Evolutionary conservation across 805 yeast species (phyloP), one percentile per base, ranked within the genome.

Genomic region (Metschnikowia shivogae): DNA sequence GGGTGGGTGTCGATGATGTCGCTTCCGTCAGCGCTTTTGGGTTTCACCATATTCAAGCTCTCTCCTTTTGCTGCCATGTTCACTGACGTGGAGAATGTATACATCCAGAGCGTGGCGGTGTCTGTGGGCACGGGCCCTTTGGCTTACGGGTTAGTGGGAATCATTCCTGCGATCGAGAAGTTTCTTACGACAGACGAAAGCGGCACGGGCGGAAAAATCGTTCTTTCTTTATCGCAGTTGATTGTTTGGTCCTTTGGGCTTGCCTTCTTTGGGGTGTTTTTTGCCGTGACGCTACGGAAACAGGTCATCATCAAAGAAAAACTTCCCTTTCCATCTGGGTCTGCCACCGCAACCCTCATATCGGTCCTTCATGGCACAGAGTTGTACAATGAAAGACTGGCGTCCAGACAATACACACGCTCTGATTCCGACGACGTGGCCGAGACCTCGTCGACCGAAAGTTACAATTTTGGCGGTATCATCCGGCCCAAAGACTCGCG

Each of bases 1-100:
- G 99, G 99, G 1, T 92, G 99, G 99, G 97, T 93, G 5, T 89
- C 97, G 9, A 92, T 92, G 99, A 93, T 92, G 99, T 86, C 96
- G 19, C 70, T 92, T 44, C 98, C 99, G 0, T 84, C 96, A 4
- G 97, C 98, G 0, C 65, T 92, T 42, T 65, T 92, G 22, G 97
- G 95, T 0, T 90, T 81, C 62, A 85, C 97, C 0, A 69, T 86
- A 14, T 92, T 90, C 70, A 87, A 82, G 55, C 55, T 84, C 2
- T 64, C 63, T 31, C 81, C 82, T 0, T 80, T 81, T 57, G 50
- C 65, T 2, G 35, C 43, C 6, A 46, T 54, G 14, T 71, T 71
- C 47, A 79, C 93, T 0, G 97, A 89, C 52, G 96, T 88, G n/a
- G 98, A 93, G 60, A 92, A 89, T 57, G 98, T 92, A 5, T 88